Conservation (phyloP, 805 yeast species). For the Wickerhamiella cacticola region DNA sequence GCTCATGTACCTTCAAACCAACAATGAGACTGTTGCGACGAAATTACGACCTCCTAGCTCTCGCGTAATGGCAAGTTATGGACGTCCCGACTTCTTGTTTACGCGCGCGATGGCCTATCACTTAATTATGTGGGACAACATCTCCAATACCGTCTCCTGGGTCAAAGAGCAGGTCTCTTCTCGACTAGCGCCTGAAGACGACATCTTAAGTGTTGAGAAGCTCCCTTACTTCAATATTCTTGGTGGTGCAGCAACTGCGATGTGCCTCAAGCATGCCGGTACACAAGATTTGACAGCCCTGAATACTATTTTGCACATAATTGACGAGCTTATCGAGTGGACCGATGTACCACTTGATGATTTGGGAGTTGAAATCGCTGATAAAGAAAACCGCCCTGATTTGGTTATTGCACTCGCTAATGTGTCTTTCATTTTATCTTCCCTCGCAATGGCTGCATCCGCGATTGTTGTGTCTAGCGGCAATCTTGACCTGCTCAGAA, state of each 20-base stretch:
- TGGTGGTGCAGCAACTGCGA: conserved; percentile 62
- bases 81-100: conserved; percentile 66
- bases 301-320: conserved; percentile 40
- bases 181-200: conserved; percentile 12
- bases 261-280: conserved; percentile 70
- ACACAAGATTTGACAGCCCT: conserved; percentile 44
- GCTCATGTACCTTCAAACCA: conserved; percentile 60
- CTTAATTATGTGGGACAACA: conserved; percentile 58
- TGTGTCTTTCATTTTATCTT: conserved; percentile 40
- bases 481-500: conserved; percentile 61
- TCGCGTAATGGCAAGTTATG: conserved; percentile 48
- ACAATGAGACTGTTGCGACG: conserved; percentile 45
- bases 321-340: conserved; percentile 35
- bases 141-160: conserved; percentile 45
- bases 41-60: conserved; percentile 51
- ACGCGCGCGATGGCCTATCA: conserved; percentile 52
- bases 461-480: conserved; percentile 86
- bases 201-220: conserved; percentile 44
- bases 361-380: conserved; percentile 21
- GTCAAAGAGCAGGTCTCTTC: conserved; percentile 45
- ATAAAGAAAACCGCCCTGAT: conserved; percentile 36
- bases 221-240: conserved; percentile 51
- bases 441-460: conserved; percentile 52
- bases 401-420: conserved; percentile 44
- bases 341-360: conserved; percentile 34